phyloP scores from a whole-genome alignment of 805 yeast genomes.

The Myxozyma neglecta region DNA sequence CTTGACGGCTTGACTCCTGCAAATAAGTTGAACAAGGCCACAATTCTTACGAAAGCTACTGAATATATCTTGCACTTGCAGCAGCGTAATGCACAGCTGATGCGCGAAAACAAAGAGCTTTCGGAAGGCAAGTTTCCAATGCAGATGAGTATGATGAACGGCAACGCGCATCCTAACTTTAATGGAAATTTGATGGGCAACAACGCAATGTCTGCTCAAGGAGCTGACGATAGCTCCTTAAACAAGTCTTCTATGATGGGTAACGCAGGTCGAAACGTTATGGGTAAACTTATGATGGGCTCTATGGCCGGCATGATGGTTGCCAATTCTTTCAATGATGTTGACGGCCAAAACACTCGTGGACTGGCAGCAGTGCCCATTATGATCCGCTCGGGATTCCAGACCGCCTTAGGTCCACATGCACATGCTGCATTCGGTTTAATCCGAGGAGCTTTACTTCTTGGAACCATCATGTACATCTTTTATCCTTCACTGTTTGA shows the following conservation, averaged over 20 bases:
- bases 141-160: conserved; percentile 1
- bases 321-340: conserved; percentile 27
- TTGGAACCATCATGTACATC: conserved; percentile 38
- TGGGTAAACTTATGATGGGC: conserved; percentile 40
- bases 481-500: conserved; percentile 35
- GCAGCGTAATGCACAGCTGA: conserved; percentile 53
- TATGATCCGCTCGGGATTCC: conserved; percentile 16
- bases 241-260: background rate
- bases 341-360: conserved; percentile 32
- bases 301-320: conserved; percentile 44
- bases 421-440: conserved; percentile 24
- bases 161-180: background rate
- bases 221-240: background rate
- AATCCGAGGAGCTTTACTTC: conserved; percentile 34
- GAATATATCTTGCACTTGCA: conserved; percentile 78
- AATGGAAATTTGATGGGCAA: conserved; percentile 9
- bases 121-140: conserved; percentile 34
- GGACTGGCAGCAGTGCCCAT: conserved; percentile 40
- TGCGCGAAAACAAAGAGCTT: conserved; percentile 53
- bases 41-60: conserved; percentile 71
- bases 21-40: conserved; percentile 72
- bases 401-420: conserved; percentile 21
- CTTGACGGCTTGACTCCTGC: conserved; percentile 79
- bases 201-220: conserved; percentile 5
- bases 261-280: conserved; percentile 16